These are phyloP conservation scores for Epichloe aotearoae DNA, from an alignment of 2,329 filamentous ascomycete genomes.

Conservation along the genomic window DNA sequence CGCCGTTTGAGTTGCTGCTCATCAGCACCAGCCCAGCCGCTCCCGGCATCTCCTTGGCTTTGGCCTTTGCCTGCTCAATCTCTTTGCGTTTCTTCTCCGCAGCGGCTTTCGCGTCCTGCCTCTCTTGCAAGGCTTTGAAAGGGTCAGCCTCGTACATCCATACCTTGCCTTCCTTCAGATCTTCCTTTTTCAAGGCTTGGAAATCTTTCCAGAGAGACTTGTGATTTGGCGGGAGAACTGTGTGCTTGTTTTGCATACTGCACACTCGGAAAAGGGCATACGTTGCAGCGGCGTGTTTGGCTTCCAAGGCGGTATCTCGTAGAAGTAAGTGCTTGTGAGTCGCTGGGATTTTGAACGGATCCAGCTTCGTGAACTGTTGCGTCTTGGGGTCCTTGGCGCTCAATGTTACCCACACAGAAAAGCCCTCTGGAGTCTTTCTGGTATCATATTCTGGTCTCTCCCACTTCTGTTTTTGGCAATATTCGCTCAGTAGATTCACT, in stretches of 20 bases:
- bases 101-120: slow-evolving; percentile 62
- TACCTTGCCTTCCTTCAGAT: slow-evolving; percentile 59
- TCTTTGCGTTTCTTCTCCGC: slow-evolving; percentile 72
- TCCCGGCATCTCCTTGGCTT: slow-evolving; percentile 50
- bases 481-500: slow-evolving; percentile 83
- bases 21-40: slow-evolving; percentile 42
- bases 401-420: slow-evolving; percentile 70
- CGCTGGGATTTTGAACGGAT: slow-evolving; percentile 69
- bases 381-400: slow-evolving; percentile 70
- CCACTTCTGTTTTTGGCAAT: slow-evolving; percentile 94
- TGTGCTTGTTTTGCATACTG: slow-evolving; percentile 92
- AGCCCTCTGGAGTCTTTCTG: slow-evolving; percentile 59
- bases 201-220: slow-evolving; percentile 89
- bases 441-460: slow-evolving; percentile 85
- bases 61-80: slow-evolving; percentile 51
- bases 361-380: slow-evolving; percentile 57
- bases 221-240: slow-evolving; percentile 84
- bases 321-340: slow-evolving; percentile 63
- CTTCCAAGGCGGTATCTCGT: slow-evolving; percentile 73
- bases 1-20: slow-evolving; percentile 28
- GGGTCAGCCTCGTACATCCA: slow-evolving; percentile 97
- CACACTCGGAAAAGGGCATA: slow-evolving; percentile 85
- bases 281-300: slow-evolving; percentile 82
- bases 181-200: slow-evolving; percentile 64
- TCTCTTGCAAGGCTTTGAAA: slow-evolving; percentile 67